phyloP scores from a whole-genome alignment of 805 yeast species.

The Pichia manshurica region DNA sequence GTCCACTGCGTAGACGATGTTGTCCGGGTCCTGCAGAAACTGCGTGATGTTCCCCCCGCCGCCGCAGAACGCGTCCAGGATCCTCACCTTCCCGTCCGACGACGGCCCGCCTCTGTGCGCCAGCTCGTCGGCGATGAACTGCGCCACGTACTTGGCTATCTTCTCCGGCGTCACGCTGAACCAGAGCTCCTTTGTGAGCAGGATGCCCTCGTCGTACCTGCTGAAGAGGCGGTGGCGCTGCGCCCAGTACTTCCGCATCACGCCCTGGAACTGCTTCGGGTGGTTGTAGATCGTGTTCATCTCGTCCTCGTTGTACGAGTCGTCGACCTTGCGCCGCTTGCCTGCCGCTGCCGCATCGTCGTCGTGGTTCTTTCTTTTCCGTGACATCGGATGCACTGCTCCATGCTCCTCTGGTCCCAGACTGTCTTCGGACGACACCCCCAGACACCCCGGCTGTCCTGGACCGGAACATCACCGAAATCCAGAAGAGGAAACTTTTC shows the following conservation, averaged over 20 bases:
- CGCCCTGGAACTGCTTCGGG: slow-evolving; percentile 12
- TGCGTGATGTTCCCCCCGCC: slow-evolving; percentile 86
- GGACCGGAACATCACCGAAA: too few species aligned
- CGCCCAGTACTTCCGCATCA: slow-evolving; percentile 52
- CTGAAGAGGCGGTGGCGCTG: slow-evolving; percentile 57
- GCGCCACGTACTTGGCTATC: slow-evolving; percentile 57
- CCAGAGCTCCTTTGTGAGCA: slow-evolving; percentile 71
- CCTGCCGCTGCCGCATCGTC: not conserved
- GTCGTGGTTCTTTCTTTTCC: not conserved
- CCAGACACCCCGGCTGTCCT: too few species aligned
- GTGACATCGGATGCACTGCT: too few species aligned
- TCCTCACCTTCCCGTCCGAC: not conserved
- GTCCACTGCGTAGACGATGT: slow-evolving; percentile 12
- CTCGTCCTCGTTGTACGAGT: slow-evolving; percentile 6
- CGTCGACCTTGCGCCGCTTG: not conserved
- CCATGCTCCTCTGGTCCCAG: too few species aligned
- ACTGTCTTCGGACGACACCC: too few species aligned
- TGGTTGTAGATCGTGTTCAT: slow-evolving; percentile 12
- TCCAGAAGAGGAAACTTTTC: too few species aligned
- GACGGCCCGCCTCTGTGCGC: slow-evolving; percentile 63
- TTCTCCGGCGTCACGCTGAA: slow-evolving; percentile 83
- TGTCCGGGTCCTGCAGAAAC: slow-evolving; percentile 30
- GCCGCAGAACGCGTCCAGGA: slow-evolving; percentile 76
- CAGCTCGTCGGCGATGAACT: slow-evolving; percentile 53
- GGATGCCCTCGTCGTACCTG: slow-evolving; percentile 60